phyloP scores from a whole-genome alignment of 1,139 yeast genomes.

The Debaryomyces nepalensis region DNA sequence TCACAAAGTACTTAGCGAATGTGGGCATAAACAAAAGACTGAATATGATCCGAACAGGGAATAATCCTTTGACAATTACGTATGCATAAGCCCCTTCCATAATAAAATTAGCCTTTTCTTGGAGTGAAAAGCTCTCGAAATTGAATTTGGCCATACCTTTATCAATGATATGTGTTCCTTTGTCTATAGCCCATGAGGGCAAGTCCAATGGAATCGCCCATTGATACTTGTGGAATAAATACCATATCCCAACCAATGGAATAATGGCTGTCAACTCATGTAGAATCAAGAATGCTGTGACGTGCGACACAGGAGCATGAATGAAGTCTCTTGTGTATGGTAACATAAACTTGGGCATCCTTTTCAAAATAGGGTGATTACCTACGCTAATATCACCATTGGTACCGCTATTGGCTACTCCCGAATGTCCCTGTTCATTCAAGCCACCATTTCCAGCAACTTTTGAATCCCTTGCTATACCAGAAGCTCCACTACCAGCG shows the following conservation, averaged over 20 bases:
- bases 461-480: background rate
- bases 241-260: conserved; percentile 82
- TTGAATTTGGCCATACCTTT: conserved; percentile 42
- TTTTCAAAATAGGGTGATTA: conserved; percentile 38
- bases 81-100: conserved; percentile 90
- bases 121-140: conserved; percentile 41
- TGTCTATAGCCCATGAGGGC: conserved; percentile 68
- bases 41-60: conserved; percentile 64
- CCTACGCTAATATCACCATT: background rate
- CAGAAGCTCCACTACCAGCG: background rate
- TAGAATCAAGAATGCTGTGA: conserved; percentile 74
- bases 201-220: conserved; percentile 52
- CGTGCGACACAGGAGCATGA: conserved; percentile 68
- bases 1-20: conserved; percentile 62
- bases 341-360: conserved; percentile 53
- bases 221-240: conserved; percentile 61
- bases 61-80: conserved; percentile 67
- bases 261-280: conserved; percentile 86
- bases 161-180: conserved; percentile 65
- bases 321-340: conserved; percentile 55
- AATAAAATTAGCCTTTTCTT: conserved; percentile 60
- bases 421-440: background rate
- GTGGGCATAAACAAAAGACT: conserved; percentile 68
- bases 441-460: background rate
- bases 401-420: too few relatives aligned